Conservation (phyloP, 805 yeast genomes). For the Metschnikowia anglica region DNA sequence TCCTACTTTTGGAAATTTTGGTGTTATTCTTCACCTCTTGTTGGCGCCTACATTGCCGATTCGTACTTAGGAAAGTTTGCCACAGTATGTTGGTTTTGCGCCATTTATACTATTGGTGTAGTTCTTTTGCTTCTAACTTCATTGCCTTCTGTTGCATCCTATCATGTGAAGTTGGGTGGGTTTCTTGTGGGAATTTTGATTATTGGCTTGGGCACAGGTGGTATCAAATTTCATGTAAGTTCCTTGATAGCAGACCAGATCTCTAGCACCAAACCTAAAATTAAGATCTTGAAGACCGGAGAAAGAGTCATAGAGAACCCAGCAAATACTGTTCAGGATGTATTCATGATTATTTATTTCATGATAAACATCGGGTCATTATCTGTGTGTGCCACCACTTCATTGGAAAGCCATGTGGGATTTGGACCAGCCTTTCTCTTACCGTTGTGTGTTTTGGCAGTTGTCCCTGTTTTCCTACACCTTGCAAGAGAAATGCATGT, state of each 20-base stretch:
- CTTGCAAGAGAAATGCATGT: slow-evolving; percentile 14
- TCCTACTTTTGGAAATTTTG: slow-evolving; percentile 19
- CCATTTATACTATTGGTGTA: slow-evolving; percentile 59
- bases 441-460: slow-evolving; percentile 15
- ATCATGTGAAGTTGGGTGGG: slow-evolving; percentile 60
- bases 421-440: slow-evolving; percentile 19
- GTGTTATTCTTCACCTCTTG: slow-evolving; percentile 15
- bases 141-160: slow-evolving; percentile 52
- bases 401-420: slow-evolving; percentile 14
- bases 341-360: slow-evolving; percentile 18
- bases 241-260: slow-evolving; percentile 63
- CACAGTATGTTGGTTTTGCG: slow-evolving; percentile 61
- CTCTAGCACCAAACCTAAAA: slow-evolving; percentile 37
- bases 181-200: slow-evolving; percentile 52
- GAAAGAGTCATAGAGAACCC: slow-evolving; percentile 18
- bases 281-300: slow-evolving; percentile 33
- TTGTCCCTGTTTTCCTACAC: slow-evolving; percentile 13
- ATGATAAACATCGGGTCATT: slow-evolving; percentile 20
- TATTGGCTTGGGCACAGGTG: slow-evolving; percentile 77
- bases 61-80: slow-evolving; percentile 68
- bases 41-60: slow-evolving; percentile 55
- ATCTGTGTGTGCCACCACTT: slow-evolving; percentile 16
- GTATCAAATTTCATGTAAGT: slow-evolving; percentile 74
- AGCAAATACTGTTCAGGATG: slow-evolving; percentile 17
- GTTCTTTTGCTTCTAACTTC: slow-evolving; percentile 67